These are phyloP conservation scores for Leishmania guyanensis DNA, from an alignment of 208 protist genomes.

Conservation along the genomic window DNA sequence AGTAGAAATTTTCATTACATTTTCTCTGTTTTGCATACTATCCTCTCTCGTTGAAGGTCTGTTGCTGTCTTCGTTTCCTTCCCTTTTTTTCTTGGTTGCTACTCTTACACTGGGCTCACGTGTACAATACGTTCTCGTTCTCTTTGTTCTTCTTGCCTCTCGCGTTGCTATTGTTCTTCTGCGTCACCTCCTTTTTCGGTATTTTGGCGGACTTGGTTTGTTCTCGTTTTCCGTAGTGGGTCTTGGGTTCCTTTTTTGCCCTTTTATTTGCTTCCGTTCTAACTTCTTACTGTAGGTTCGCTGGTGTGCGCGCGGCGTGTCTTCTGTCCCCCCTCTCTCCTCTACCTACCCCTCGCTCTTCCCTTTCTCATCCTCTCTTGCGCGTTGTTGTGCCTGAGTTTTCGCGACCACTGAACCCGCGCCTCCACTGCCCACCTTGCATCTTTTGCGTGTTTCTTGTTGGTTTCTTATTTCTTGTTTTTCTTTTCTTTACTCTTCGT, in stretches of 20 bases:
- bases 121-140: not conserved
- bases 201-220: not conserved
- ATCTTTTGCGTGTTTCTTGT: conserved; percentile 1
- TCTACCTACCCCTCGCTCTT: not conserved
- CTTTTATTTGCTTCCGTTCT: not conserved
- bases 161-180: not conserved
- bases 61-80: not conserved
- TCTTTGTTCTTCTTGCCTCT: not conserved
- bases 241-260: not conserved
- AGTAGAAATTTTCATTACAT: not conserved
- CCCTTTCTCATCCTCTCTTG: not conserved
- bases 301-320: not conserved
- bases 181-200: not conserved
- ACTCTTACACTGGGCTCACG: not conserved
- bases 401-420: too few species aligned
- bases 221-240: not conserved
- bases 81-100: not conserved
- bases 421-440: not conserved
- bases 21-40: not conserved
- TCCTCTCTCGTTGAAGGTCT: conserved; percentile 8
- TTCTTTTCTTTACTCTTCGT: not conserved
- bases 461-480: conserved; percentile 8
- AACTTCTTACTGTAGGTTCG: not conserved
- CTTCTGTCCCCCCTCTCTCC: not conserved
- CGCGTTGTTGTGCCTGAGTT: not conserved